Percentiles rank a stretch among this genome's conserved stretches.
These are phyloP conservation scores for Apocynum venetum DNA, from an alignment of 257 asterid genomes.

Conservation along the genomic window DNA sequence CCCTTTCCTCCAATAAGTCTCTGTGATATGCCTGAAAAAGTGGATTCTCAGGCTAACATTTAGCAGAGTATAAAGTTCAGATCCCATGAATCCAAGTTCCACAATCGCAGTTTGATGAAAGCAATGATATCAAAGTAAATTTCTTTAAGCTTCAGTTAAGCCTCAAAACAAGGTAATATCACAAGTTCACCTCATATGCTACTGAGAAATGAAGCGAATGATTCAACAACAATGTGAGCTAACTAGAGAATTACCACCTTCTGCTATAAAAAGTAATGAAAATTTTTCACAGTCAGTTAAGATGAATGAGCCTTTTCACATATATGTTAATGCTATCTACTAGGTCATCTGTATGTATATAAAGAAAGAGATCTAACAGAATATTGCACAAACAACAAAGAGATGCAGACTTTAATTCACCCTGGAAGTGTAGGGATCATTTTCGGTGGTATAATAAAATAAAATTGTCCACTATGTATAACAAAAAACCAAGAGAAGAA, in stretches of 20 bases:
- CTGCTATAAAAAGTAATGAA: background rate
- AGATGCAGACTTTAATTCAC: background rate
- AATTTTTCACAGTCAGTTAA: background rate
- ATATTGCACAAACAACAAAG: background rate
- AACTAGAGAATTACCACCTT: background rate
- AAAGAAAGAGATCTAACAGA: background rate
- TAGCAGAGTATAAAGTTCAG: background rate
- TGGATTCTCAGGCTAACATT: constrained; percentile 11
- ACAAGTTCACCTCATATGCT: background rate
- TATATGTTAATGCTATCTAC: background rate
- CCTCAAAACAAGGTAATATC: background rate
- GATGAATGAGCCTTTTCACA: background rate
- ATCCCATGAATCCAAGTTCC: background rate
- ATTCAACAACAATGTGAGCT: background rate
- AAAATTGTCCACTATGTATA: background rate
- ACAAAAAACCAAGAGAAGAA: background rate
- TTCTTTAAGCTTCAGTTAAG: background rate
- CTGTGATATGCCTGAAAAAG: constrained; percentile 77
- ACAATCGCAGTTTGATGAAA: background rate
- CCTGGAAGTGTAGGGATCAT: background rate
- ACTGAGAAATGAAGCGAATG: background rate
- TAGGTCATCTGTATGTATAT: background rate
- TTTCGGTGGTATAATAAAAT: background rate
- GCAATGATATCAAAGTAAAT: background rate
- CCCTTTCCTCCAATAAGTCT: constrained; percentile 75